A percentile compares a stretch with the other conserved stretches of the same genome.
phyloP scores from a whole-genome alignment of 2,329 filamentous ascomycete species.

The Colletotrichum spaethianum region DNA sequence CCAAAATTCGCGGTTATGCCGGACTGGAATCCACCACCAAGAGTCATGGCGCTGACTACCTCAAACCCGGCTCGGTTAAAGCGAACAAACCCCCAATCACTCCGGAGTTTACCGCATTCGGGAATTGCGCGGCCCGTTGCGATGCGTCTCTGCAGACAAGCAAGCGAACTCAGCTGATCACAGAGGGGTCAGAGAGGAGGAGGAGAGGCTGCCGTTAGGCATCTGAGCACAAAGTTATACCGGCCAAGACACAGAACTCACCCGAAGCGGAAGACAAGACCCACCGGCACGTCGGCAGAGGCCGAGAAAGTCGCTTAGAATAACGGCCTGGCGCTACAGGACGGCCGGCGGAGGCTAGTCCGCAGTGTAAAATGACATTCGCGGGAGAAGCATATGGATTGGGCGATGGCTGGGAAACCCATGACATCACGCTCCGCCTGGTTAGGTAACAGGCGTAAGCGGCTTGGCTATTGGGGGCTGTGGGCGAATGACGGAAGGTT shows the following conservation, averaged over 20 bases:
- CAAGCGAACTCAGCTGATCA: neutral
- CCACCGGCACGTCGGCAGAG: constrained; percentile 17
- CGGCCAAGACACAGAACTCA: neutral
- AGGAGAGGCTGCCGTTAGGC: neutral
- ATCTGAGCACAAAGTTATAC: neutral
- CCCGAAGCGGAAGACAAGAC: neutral
- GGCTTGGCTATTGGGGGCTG: neutral
- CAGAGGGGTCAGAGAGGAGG: neutral
- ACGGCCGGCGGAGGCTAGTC: neutral
- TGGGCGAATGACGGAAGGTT: constrained; percentile 12
- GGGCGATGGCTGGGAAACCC: constrained; percentile 16
- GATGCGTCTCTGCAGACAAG: neutral
- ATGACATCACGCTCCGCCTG: constrained; percentile 28
- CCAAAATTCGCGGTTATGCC: constrained; percentile 25
- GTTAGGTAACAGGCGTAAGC: neutral
- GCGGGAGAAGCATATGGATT: neutral
- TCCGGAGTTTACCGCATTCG: neutral
- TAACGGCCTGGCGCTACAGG: constrained; percentile 11
- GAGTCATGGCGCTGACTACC: neutral
- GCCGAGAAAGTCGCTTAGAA: constrained; percentile 1
- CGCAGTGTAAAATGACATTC: neutral
- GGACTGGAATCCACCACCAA: neutral
- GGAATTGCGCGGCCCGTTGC: neutral
- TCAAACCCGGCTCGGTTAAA: neutral
- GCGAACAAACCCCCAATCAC: neutral